A percentile compares a stretch with the other conserved stretches of the same genome.
These are phyloP conservation scores for Grifola frondosa DNA, from an alignment of 1,284 basidiomycete genomes.

Conservation along the genomic window DNA sequence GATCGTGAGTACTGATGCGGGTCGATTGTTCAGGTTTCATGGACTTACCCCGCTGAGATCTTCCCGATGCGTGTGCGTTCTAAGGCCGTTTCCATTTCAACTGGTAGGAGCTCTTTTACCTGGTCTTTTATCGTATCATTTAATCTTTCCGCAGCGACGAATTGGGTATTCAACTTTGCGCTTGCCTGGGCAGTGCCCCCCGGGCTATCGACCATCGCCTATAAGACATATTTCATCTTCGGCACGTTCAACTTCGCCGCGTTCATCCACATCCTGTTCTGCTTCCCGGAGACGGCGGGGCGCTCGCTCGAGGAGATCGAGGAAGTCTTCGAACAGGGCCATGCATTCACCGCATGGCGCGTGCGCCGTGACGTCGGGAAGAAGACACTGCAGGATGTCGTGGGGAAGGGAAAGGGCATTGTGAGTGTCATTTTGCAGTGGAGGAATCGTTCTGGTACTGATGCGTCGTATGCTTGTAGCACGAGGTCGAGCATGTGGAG, in stretches of 20 bases:
- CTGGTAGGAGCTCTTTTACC: conserved; percentile 41
- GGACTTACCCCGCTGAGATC: conserved; percentile 42
- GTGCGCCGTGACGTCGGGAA: conserved; percentile 61
- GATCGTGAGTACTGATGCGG: neutral
- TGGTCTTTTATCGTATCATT: too few species aligned
- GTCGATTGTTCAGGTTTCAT: conserved; percentile 19
- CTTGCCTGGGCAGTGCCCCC: conserved; percentile 56
- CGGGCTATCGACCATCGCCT: conserved; percentile 39
- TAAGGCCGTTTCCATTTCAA: conserved; percentile 67
- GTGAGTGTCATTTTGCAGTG: neutral
- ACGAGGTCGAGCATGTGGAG: conserved; percentile 18
- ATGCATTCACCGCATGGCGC: conserved; percentile 71
- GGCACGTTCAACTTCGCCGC: conserved; percentile 74
- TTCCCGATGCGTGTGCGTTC: conserved; percentile 72
- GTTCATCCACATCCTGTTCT: conserved; percentile 69
- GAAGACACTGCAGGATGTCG: conserved; percentile 54
- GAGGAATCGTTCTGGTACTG: neutral
- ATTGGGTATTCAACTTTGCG: conserved; percentile 74
- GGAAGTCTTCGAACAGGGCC: conserved; percentile 68
- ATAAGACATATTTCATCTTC: conserved; percentile 68
- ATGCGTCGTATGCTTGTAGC: conserved; percentile 1
- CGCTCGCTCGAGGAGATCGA: conserved; percentile 76
- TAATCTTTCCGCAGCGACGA: conserved; percentile 38
- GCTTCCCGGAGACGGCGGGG: conserved; percentile 74
- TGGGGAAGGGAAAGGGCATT: conserved; percentile 17